Conservation (phyloP, 2,329 filamentous ascomycete species). For the Aspergillus felis region DNA sequence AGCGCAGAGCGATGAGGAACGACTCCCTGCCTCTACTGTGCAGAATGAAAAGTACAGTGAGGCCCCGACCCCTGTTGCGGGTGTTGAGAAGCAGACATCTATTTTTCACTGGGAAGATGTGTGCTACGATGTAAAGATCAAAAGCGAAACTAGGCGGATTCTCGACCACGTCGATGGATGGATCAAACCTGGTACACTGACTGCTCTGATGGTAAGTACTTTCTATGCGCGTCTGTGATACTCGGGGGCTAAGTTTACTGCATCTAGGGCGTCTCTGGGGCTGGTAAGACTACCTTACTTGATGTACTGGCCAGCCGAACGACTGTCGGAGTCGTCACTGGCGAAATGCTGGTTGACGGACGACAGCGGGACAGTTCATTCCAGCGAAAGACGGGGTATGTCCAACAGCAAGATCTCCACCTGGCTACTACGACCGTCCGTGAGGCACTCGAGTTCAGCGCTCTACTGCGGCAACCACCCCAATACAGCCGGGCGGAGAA, state of each 20-base stretch:
- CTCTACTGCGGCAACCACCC: conserved; percentile 72
- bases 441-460: conserved; percentile 78
- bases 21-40: background rate
- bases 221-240: conserved; percentile 16
- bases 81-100: conserved; percentile 61
- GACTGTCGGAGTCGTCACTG: conserved; percentile 78
- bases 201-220: conserved; percentile 65
- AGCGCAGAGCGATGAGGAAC: conserved; percentile 1
- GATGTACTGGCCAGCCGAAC: conserved; percentile 77
- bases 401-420: conserved; percentile 74
- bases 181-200: conserved; percentile 84
- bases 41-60: background rate
- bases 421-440: conserved; percentile 74
- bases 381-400: conserved; percentile 25
- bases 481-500: conserved; percentile 67
- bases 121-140: conserved; percentile 73
- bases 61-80: conserved; percentile 1
- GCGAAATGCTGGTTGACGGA: conserved; percentile 75
- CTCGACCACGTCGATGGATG: conserved; percentile 80
- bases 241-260: background rate
- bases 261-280: conserved; percentile 67
- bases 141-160: conserved; percentile 65
- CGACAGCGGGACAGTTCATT: conserved; percentile 55
- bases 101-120: conserved; percentile 80
- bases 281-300: conserved; percentile 83